Evolutionary conservation across 2,329 filamentous ascomycete species (phyloP), one percentile per base, ranked within the genome.

Genomic region (Drechslera avenae): DNA sequence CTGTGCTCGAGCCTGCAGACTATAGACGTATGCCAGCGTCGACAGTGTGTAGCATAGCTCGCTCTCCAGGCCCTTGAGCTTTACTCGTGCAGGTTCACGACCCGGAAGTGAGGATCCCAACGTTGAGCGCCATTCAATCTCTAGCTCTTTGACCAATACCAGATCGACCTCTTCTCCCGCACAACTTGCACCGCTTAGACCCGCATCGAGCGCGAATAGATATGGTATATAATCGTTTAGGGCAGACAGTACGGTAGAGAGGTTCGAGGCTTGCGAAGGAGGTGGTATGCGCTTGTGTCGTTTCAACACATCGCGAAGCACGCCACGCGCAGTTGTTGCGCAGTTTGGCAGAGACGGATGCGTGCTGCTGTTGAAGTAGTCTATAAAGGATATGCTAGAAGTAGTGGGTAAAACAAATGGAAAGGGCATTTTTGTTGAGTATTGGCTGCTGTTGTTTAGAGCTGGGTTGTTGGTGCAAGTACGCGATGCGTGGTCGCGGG

Each of bases 321-420:
- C 84, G 62, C 89, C 89, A 53, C 94, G 90, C 67, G 90, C 86
- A 7, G 90, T 93, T 60, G 91, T 92, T 17, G 91, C 87, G 46
- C 84, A 83, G 63, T 93, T 83, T 18, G 91, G 90, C 34, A 99
- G 81, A 0, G 93, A 96, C 3, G 94, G 93, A 74, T 97, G 93
- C 2, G 90, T 91, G 58, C 86, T 84, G 66, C 89, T 93, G 63
- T 78, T 83, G 74, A 96, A 87, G 73, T 81, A 88, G 31, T 87
- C 81, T 17, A 89, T 88, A 70, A 96, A 93, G 44, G 89, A 87
- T 68, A 96, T 87, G 46, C 88, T 84, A 28, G 91, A 96, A 4
- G 93, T 97, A 1, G 93, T 97, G 2, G 94, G 92, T 26, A 97
- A 84, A 9, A 84, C 78, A 68, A 96, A 97, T 10, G 89, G 88